Base-by-base conservation (phyloP, 495 filamentous ascomycete species). In the Penicillium egyptiacum region DNA sequence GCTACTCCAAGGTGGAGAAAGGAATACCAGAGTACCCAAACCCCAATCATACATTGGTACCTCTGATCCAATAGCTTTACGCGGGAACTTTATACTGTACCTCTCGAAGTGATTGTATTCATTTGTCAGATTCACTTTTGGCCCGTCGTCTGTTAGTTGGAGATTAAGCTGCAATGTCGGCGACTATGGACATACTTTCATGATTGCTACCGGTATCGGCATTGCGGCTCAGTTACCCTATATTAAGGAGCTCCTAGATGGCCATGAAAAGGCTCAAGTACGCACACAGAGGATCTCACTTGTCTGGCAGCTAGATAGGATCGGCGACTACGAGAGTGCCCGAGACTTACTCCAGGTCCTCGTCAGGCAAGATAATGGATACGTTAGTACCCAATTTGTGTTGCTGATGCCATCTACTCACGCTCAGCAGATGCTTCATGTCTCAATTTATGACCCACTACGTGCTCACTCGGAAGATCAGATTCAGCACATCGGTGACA, bases 151-250 rank as follows among this genome's bases (percentile, higher is more conserved):
- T 19, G 64, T 55, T 45, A 63, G 42, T 22, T 31, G 6, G 44
- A 31, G 14, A 22, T 39, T 41, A 33, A 16, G 39, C 8, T 33
- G 25, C 7, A 16, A 53, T 9, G 50, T 75, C 56, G 63, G 65
- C n/a, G 59, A 73, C 28, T 75, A 67, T 59, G 60, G 69, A 20
- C 59, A 65, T 50, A 56, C 71, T 19, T 53, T 77, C 19, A 66
- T 76, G 57, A 60, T 71, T 53, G 60, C 68, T 7, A 71, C 65
- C 16, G 65, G 72, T 19, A 75, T 75, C 48, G 70, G 72, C 1
- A 75, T 76, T 20, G 68, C 66, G 11, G 64, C 62, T 48, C 63
- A 75, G 31, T 56, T 76, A 1, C 69, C 66, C n/a, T 72, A 73
- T 56, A 70, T 75, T 26, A 71, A 72, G 42, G 64, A 69, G 25